Conservation (phyloP, 345 rosid genomes). For the Corchorus capsularis region DNA sequence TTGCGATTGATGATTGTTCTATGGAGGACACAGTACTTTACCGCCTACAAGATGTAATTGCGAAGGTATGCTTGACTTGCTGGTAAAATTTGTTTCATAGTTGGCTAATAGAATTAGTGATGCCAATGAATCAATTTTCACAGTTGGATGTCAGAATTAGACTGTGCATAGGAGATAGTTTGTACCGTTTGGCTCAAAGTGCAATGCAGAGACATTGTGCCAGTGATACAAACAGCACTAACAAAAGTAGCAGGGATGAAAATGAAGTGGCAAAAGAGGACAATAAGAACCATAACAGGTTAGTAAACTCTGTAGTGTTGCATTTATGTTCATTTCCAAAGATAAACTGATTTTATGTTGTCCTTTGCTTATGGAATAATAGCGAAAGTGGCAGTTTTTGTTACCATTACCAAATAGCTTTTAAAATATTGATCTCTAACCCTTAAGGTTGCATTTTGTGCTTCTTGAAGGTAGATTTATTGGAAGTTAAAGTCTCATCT, state of each 20-base stretch:
- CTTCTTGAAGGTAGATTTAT: not conserved
- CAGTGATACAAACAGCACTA: constrained; percentile 53
- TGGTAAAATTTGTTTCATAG: constrained; percentile 19
- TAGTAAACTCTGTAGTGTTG: constrained; percentile 24
- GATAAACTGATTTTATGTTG: too few species aligned
- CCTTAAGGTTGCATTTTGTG: not conserved
- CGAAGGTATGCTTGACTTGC: constrained; percentile 57
- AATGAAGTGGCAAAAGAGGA: constrained; percentile 50
- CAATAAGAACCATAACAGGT: constrained; percentile 48
- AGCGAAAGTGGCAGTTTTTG: too few species aligned
- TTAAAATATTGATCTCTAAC: not conserved
- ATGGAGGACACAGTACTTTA: constrained; percentile 55
- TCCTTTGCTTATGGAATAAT: too few species aligned
- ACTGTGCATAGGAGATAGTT: constrained; percentile 89
- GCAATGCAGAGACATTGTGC: constrained; percentile 74
- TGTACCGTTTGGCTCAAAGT: constrained; percentile 91
- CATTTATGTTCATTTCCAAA: not conserved
- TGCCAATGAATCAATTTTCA: constrained; percentile 29
- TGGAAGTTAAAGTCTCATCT: not conserved
- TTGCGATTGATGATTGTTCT: constrained; percentile 47
- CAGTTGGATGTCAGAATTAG: constrained; percentile 77
- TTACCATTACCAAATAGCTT: not conserved
- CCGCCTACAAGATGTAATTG: constrained; percentile 72
- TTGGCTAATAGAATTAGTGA: constrained; percentile 20
- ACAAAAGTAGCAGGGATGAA: constrained; percentile 53